Base-by-base conservation (phyloP, 306 rosid genomes). In the Casuarina cunninghamiana region DNA sequence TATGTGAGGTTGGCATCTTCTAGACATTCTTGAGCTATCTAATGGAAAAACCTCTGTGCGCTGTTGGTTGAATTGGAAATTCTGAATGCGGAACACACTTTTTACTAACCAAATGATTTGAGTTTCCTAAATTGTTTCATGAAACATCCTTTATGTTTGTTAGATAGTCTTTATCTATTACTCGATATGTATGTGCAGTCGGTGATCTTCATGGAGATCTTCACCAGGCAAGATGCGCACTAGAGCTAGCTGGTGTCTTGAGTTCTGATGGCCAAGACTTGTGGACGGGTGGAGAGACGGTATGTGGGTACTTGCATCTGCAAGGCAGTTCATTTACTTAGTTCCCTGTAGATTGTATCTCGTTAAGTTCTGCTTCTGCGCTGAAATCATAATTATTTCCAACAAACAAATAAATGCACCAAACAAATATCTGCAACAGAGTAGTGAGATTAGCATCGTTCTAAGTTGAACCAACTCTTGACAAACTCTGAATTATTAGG, bases 151-250 rank as follows among this genome's bases (percentile, higher is more conserved):
- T 8, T 66, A 3, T 41, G 53, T 50, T 50, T 21, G 39, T 61
- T 5, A 5, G 69, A 49, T 80, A 3, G 45, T 38, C 7, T 69
- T 10, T 45, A 55, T 60, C 32, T 63, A 74, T 13, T 46, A 3
- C 60, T 72, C 73, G 73, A 41, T 53, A 79, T 79, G 71, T 46
- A 4, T 82, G 12, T 50, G 67, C 54, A 95, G 97, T 95, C 85
- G 97, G 99, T 71, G 97, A 95, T 87, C 84, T 95, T 77, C 99
- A 95, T 88, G 97, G 99, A 63, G 99, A 95, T 82, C 92, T 95
- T 73, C 83, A 82, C 69, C 90, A 93, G 81, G 84, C 97, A 73
- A 88, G 96, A 83, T 84, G 71, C 78, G 97, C 99, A 46, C 97
- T 95, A 69, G 86, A 93, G 91, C 87, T 90, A 74, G 99, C 99